Evolutionary conservation across 2,329 filamentous ascomycete genomes (phyloP), one percentile per base, ranked within the genome.

Genomic region (Teratosphaeria pseudoeucalypti): DNA sequence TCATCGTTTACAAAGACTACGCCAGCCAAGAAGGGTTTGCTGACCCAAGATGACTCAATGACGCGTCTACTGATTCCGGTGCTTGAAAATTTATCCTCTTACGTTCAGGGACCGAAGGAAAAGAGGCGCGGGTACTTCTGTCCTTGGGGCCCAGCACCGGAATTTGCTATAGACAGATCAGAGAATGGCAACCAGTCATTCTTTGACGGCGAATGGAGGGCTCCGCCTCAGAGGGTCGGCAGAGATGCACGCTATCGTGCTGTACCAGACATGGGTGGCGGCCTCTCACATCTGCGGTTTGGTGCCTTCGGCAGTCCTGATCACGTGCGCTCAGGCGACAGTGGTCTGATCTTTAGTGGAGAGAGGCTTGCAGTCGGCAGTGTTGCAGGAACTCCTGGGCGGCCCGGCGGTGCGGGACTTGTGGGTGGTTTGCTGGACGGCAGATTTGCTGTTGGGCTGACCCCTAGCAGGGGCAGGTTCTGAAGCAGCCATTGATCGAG

Each of bases 21-120:
- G 19, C 53, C 54, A 12, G 52, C 39, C 26, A 56, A 53, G 29
- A 19, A 55, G 54, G 39, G 14, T 5, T 49, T 53, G 52, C 57
- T 62, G 19, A 59, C 55, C 16, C 14, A 47, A 16, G 59, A 62
- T 43, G 55, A 54, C 43, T 59, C 62, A 16, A 71, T 71, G 23
- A 75, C 72, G 19, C 71, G 70, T 39, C 59, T 74, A 3, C 73
- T 78, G 57, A 70, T 78, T 6, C 72, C 74, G 2, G 62, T 78
- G 11, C 72, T 75, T 56, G 76, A 78, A 62, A 77, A 72, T 34
- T 68, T 79, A 1, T 68, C 69, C 7, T 70, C 72, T 32, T 79
- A 80, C 60, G 68, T 70, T 12, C 65, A 73, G 39, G 76, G 69
- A 59, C 63, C 70, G 34, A n/a, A 64, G 43, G 60, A 71, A 26